phyloP scores from a whole-genome alignment of 2,329 filamentous ascomycete species.

The Penicillium frequentans region DNA sequence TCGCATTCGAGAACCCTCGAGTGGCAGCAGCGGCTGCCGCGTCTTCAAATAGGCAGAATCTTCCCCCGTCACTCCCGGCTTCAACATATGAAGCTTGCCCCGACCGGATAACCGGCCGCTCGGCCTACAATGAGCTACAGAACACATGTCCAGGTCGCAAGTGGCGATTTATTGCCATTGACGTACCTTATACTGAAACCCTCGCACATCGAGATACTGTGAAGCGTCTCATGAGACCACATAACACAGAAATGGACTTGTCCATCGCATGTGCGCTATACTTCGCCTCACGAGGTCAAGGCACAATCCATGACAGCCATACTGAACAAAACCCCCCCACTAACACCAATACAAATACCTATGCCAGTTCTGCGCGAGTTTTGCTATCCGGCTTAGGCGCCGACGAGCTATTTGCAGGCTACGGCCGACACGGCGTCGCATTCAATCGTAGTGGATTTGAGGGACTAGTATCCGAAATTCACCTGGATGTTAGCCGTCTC shows the following conservation, averaged over 20 bases:
- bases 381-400: conserved; percentile 91
- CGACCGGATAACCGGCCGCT: conserved; percentile 82
- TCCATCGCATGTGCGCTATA: conserved; percentile 94
- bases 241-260: conserved; percentile 98
- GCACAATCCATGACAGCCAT: conserved; percentile 37
- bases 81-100: conserved; percentile 76
- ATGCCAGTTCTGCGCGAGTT: conserved; percentile 73
- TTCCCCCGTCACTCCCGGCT: neutral
- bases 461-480: conserved; percentile 77
- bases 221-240: conserved; percentile 78
- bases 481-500: conserved; percentile 79
- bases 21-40: conserved; percentile 59
- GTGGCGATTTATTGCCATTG: conserved; percentile 80
- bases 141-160: conserved; percentile 65
- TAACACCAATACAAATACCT: conserved; percentile 37
- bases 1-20: conserved; percentile 93
- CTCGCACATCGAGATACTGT: conserved; percentile 67
- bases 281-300: conserved; percentile 79
- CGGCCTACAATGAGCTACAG: conserved; percentile 73
- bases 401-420: conserved; percentile 94
- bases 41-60: conserved; percentile 45
- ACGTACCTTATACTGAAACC: conserved; percentile 78
- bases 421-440: conserved; percentile 77
- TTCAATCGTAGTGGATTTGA: conserved; percentile 68
- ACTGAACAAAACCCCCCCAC: conserved; percentile 23